These are phyloP conservation scores for Rutstroemia sp. DNA, from an alignment of 2,329 filamentous ascomycete genomes.

Conservation along the genomic window DNA sequence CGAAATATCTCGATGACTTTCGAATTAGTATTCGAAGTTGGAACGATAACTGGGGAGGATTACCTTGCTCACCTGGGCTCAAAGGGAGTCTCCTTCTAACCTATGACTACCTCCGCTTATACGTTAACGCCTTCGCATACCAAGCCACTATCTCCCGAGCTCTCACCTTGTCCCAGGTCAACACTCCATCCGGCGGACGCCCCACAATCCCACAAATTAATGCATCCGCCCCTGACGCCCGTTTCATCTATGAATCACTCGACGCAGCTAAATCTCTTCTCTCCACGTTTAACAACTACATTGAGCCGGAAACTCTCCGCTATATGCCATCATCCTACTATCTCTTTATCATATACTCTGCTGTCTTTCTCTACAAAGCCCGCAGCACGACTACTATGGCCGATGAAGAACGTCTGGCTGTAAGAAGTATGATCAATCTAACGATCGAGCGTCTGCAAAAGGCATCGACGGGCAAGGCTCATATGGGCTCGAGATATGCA, in stretches of 20 bases:
- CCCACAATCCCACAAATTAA: conserved; percentile 22
- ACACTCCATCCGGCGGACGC: conserved; percentile 34
- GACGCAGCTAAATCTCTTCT: conserved; percentile 57
- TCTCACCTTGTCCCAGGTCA: conserved; percentile 23
- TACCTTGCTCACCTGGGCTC: conserved; percentile 59
- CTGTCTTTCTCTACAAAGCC: conserved; percentile 58
- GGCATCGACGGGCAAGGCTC: conserved; percentile 49
- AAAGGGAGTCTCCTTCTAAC: conserved; percentile 62
- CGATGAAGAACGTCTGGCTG: conserved; percentile 40
- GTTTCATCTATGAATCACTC: conserved; percentile 60
- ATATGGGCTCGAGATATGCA: conserved; percentile 55
- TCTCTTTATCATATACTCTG: conserved; percentile 54
- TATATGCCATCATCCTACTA: conserved; percentile 60
- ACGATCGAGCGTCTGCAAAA: conserved; percentile 53
- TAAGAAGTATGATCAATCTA: conserved; percentile 49
- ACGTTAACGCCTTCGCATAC: conserved; percentile 70
- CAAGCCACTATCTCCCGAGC: conserved; percentile 58
- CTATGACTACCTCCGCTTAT: conserved; percentile 65
- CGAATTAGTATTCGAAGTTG: conserved; percentile 60
- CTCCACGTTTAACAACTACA: conserved; percentile 50
- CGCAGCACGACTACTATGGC: conserved; percentile 25
- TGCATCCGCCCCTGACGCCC: conserved; percentile 53
- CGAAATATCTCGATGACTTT: conserved; percentile 70
- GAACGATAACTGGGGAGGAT: conserved; percentile 62
- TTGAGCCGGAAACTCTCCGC: conserved; percentile 51